Base-by-base conservation (phyloP, 108 stramenopile genomes). In the Conticribra guillardii region DNA sequence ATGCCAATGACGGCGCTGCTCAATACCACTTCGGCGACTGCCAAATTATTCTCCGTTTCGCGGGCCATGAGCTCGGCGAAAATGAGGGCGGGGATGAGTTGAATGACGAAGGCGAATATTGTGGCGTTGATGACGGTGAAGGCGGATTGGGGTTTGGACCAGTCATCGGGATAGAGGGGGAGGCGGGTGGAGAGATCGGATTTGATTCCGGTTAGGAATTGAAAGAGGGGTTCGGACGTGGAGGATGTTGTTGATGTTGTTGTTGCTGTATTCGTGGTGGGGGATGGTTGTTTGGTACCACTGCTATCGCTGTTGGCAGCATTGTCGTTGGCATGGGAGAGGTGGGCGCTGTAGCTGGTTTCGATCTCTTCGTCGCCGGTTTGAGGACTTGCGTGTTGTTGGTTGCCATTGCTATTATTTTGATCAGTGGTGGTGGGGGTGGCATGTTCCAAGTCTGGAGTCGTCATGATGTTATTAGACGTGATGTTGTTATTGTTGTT, bases 31-130 rank as follows among this genome's bases (percentile, higher is more conserved):
- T 87, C 84, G 14, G 72, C 77, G 2, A 61, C 60, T 24, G 74
- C 74, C 44, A 85, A 54, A 29, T 69, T 75, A 27, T 76, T 76
- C 11, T 82, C 60, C 2, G 85, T 85, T 44, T 79, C 34, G 14
- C 56, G 49, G 47, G 66, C 70, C 64, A 85, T 54, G 22, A 85
- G 54, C 28, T 85, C 85, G 37, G 85, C 85, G 64, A 82, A 85
- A 30, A 85, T 85, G 3, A 85, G 61, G 1, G 82, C 85, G 9
- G 82, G 85, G 41, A 85, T 85, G 47, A 85, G 74, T 51, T 85
- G 85, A 33, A 85, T 66, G 50, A 85, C 67, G 55, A 85, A 85
- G 21, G 85, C 81, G 66, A 74, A 85, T 21, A 81, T n/a, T 3
- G 72, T 78, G 33, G 80, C 80, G 32, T 85, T 85, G 11, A 79